Evolutionary conservation across 495 filamentous ascomycete species (phyloP), one percentile per base, ranked within the genome.

Genomic region (Thermothielavioides terrestris): DNA sequence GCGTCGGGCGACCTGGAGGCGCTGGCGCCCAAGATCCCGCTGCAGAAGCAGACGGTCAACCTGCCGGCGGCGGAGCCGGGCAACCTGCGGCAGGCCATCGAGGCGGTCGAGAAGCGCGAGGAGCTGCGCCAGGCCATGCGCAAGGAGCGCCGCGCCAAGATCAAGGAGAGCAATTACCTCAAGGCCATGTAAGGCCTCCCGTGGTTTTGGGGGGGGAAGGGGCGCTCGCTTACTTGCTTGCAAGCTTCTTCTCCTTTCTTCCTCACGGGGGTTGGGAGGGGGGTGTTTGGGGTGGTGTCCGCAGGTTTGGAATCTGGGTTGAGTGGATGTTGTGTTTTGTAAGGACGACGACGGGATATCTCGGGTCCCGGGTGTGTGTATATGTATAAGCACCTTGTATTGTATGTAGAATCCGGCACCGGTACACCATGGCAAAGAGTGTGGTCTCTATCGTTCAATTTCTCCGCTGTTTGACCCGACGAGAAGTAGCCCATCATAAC

Each of bases 111-210:
- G 20, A 78, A 77, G 60, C 72, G 81, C 49, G 74, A 80, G 48
- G 78, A 83, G 49, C 69, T 96, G 51, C 83, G 74, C 59, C 79
- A 76, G 65, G 76, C 80, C 8, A 76, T 88, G 73, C 75, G 89
- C 60, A 77, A 73, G 54, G 82, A 88, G 55, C 77, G 88, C 61
- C 80, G 85, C 60, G 81, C 76, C 53, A 76, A 72, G 57, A 96
- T 98, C 58, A 92, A 91, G 75, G 92, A 97, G 72, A 75, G 59
- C 48, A 98, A 98, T 72, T 98, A 92, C 78, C 77, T 98, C 72
- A 85, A 82, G 73, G 77, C 81, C 15, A 85, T 94, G 78, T 81
- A 77, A 66, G 66, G 21, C 11, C 0, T 9, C 37, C 1, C 2
- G 30, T 6, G 20, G 11, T 54, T 41, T 39, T 1, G 45, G 25